Base-by-base conservation (phyloP, 257 asterid genomes). In the Penstemon eatonii region DNA sequence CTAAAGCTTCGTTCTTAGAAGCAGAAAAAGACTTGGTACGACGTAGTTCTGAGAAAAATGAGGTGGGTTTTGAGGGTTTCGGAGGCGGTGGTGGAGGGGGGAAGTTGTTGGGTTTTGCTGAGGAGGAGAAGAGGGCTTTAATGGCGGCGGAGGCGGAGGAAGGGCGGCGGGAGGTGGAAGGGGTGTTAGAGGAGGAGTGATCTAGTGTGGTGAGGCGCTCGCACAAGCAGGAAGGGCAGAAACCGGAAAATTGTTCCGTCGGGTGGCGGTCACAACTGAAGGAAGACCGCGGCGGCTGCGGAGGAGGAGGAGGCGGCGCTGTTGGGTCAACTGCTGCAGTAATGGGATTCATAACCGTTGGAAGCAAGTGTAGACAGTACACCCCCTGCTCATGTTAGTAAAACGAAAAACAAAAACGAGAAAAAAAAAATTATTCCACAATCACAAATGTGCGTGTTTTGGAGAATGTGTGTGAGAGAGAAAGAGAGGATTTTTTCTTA, bases 211-310 rank as follows among this genome's bases (percentile, higher is more conserved):
- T 84, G 76, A 91, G 95, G 56, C 98, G 96, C 56, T 91, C 95
- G 75, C 89, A 85, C 74, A 91, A 94, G 60, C 98, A 91, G 40
- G 89, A 85, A n/a, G 95, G 94, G 56, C 98, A 91, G 75, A 91
- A 91, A 5, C 96, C 98, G 1, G 84, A 71, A 78, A 89, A 91
- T 62, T 87, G 82, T 84, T 91, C 96, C 62, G 65, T 73, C 0
- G 98, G 95, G 78, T 91, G 98, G 60, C 82, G 85, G 83, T 87
- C 95, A 69, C 98, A 91, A 63, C 94, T 89, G 85, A 89, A 89
- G 0, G 97, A 89, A 4, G 95, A 84, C 36, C 95, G 93, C 70
- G 86, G 97, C 45, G 94, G 97, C 81, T 88, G 96, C 15, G 89
- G 85, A 19, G 85, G 92, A n/a, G 79, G 92, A 3, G 86, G 95